Conservation (phyloP, 768 basidiomycete genomes). For the Xerocomus spinulosus region DNA sequence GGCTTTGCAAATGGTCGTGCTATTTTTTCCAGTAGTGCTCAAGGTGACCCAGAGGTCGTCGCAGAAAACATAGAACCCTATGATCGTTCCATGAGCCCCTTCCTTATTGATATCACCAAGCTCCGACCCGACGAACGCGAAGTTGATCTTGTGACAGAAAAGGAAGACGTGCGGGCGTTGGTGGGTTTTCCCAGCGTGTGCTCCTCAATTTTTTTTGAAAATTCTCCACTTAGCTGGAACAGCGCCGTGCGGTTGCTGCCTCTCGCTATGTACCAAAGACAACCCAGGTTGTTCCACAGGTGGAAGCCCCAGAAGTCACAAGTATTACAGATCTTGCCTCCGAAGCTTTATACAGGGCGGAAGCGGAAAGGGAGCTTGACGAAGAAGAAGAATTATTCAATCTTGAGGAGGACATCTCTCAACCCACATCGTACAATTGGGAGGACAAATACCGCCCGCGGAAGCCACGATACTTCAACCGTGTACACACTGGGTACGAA, state of each 20-base stretch:
- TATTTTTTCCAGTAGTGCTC: conserved; percentile 30
- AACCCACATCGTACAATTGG: conserved; percentile 91
- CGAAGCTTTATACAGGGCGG: conserved; percentile 86
- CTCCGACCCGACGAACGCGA: conserved; percentile 75
- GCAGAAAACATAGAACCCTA: conserved; percentile 77
- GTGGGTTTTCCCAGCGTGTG: conserved; percentile 40
- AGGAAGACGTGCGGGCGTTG: conserved; percentile 58
- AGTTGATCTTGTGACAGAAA: conserved; percentile 69
- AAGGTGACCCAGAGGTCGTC: conserved; percentile 33
- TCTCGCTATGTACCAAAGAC: conserved; percentile 86
- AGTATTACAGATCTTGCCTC: conserved; percentile 76
- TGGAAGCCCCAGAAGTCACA: conserved; percentile 49
- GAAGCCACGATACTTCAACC: conserved; percentile 97
- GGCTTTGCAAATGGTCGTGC: conserved; percentile 36
- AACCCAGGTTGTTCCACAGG: conserved; percentile 55
- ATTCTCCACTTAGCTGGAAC: conserved; percentile 47
- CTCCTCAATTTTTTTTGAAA: conserved; percentile 3
- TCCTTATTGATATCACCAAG: conserved; percentile 64
- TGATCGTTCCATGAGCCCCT: conserved; percentile 81
- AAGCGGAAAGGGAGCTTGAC: conserved; percentile 89
- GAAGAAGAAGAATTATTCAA: conserved; percentile 97
- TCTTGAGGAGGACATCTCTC: conserved; percentile 80
- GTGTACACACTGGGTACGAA: conserved; percentile 98
- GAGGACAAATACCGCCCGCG: conserved; percentile 97
- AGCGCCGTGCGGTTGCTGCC: conserved; percentile 75